Percentiles rank a stretch among this genome's conserved stretches.
Evolutionary conservation across 2,329 filamentous ascomycete genomes (phyloP).

Genomic region (Penicillium sp.): DNA sequence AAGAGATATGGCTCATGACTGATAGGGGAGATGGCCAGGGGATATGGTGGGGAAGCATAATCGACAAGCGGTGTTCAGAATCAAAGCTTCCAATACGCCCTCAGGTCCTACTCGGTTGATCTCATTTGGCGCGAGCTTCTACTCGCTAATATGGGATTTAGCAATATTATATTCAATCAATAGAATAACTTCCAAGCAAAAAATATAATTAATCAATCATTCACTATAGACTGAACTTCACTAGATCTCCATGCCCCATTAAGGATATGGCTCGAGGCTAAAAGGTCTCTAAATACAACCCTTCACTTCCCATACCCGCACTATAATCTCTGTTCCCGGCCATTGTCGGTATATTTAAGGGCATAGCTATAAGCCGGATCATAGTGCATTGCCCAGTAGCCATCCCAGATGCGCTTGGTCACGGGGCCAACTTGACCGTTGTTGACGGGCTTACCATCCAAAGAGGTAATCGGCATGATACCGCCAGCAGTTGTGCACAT

Average conservation of each 20-base stretch:
- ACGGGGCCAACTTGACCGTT: slow-evolving; percentile 51
- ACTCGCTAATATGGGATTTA: too few species aligned
- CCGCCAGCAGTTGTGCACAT: slow-evolving; percentile 60
- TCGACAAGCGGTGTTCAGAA: background rate
- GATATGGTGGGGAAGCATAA: slow-evolving; percentile 3
- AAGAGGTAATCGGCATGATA: slow-evolving; percentile 56
- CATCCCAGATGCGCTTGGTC: slow-evolving; percentile 56
- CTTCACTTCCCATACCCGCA: background rate
- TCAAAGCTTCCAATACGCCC: background rate
- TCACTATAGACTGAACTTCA: too few species aligned
- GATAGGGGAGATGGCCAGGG: background rate
- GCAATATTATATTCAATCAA: too few species aligned
- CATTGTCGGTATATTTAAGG: slow-evolving; percentile 17
- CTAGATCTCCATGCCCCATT: too few species aligned
- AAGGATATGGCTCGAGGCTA: background rate
- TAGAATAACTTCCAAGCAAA: too few species aligned
- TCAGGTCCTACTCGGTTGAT: slow-evolving; percentile 2
- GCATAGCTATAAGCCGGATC: slow-evolving; percentile 39
- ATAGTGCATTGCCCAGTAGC: slow-evolving; percentile 56
- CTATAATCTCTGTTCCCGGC: background rate
- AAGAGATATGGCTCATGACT: background rate
- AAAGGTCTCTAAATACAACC: background rate
- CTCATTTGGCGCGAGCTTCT: background rate
- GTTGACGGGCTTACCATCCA: slow-evolving; percentile 50
- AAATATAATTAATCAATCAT: too few species aligned